Conservation (phyloP, 176 grass and related monocot species). For the Musa schizocarpa region DNA sequence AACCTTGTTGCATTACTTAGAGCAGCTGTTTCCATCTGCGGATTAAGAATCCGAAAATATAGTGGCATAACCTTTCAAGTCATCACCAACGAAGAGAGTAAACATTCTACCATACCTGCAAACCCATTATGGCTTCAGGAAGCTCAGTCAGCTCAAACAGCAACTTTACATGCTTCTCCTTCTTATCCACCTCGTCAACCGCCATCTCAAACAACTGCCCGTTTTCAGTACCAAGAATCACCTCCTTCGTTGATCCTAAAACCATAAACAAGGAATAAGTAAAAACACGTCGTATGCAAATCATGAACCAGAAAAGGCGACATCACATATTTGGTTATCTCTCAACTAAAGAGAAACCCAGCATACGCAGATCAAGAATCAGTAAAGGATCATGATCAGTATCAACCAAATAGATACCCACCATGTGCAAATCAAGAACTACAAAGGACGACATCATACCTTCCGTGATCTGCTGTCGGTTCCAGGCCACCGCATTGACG, state of each 20-base stretch:
- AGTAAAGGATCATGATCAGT: neutral
- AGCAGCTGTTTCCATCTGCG: constrained; percentile 72
- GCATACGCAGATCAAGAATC: neutral
- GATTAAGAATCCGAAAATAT: neutral
- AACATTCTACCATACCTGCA: constrained; percentile 39
- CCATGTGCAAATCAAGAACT: neutral
- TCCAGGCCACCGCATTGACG: constrained; percentile 88
- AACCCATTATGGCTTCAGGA: constrained; percentile 57
- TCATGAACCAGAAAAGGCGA: neutral
- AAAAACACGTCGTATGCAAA: neutral
- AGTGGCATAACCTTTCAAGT: too few species aligned
- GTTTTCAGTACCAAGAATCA: constrained; percentile 69
- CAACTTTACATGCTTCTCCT: constrained; percentile 78
- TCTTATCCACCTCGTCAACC: constrained; percentile 82
- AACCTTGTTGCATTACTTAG: constrained; percentile 47
- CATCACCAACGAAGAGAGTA: neutral
- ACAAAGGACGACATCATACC: constrained; percentile 7
- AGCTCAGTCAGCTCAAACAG: constrained; percentile 77
- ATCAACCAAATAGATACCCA: neutral
- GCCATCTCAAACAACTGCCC: constrained; percentile 80
- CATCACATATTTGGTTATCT: constrained; percentile 64
- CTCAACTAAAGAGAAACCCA: neutral
- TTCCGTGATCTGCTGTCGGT: constrained; percentile 85
- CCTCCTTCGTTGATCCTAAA: constrained; percentile 86
- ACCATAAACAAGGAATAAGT: neutral